A percentile compares a stretch with the other conserved stretches of the same genome.
Evolutionary conservation across 495 filamentous ascomycete species (phyloP).

Genomic region (Rostrohypoxylon terebratum): DNA sequence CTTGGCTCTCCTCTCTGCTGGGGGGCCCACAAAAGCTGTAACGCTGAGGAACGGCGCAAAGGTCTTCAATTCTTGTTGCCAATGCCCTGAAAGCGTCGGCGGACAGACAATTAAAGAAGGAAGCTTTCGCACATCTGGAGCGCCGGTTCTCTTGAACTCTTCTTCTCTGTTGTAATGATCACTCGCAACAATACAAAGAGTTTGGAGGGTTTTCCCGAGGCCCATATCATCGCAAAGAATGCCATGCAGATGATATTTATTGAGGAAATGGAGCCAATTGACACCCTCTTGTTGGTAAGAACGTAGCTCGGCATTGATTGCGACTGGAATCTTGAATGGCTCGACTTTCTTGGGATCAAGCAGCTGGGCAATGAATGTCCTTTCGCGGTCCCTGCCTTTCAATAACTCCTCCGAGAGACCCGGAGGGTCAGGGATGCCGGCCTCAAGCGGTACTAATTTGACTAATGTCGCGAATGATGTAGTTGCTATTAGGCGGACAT

Average conservation of each 20-base stretch:
- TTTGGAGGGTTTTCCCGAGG: constrained; percentile 96
- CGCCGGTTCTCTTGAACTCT: constrained; percentile 82
- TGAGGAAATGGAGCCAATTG: constrained; percentile 98
- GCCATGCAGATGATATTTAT: constrained; percentile 95
- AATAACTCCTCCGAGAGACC: constrained; percentile 90
- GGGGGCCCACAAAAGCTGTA: constrained; percentile 89
- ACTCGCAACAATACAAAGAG: constrained; percentile 95
- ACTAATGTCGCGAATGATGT: constrained; percentile 97
- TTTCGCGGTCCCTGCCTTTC: constrained; percentile 88
- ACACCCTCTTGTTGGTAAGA: constrained; percentile 99
- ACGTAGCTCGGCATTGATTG: constrained; percentile 94
- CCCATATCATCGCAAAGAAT: constrained; percentile 99
- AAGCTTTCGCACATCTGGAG: constrained; percentile 78
- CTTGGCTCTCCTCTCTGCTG: constrained; percentile 77
- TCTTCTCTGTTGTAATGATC: constrained; percentile 94
- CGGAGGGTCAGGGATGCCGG: constrained; percentile 95
- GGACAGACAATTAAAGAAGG: constrained; percentile 96
- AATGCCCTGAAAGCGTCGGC: constrained; percentile 96
- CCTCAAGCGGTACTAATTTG: constrained; percentile 98
- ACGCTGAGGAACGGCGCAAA: constrained; percentile 94
- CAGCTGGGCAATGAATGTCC: constrained; percentile 97
- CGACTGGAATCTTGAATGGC: constrained; percentile 89
- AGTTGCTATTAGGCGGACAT: constrained; percentile 92
- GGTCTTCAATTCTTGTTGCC: constrained; percentile 95
- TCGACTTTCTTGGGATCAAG: constrained; percentile 96